phyloP scores from a whole-genome alignment of 2,329 filamentous ascomycete genomes.

The Beauveria pseudobassiana region DNA sequence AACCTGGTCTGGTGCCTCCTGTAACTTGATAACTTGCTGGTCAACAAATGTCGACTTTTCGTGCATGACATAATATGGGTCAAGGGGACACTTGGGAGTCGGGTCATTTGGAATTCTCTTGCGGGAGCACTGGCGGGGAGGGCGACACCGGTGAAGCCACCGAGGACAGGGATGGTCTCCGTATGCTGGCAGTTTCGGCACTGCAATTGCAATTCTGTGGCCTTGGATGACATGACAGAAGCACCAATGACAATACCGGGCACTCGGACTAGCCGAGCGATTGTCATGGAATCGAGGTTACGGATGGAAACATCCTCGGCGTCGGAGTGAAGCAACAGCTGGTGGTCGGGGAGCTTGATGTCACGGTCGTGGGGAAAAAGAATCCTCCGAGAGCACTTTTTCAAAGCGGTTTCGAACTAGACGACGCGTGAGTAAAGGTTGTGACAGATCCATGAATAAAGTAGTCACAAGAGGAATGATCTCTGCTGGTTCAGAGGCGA shows the following conservation, averaged over 20 bases:
- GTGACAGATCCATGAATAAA: no score
- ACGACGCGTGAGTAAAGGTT: conserved; percentile 8
- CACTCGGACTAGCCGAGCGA: conserved; percentile 90
- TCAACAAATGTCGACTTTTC: conserved; percentile 94
- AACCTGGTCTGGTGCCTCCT: conserved; percentile 95
- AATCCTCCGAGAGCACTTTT: conserved; percentile 87
- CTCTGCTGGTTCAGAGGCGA: conserved; percentile 84
- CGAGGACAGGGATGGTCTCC: conserved; percentile 63
- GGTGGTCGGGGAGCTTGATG: conserved; percentile 75
- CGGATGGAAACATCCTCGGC: conserved; percentile 89
- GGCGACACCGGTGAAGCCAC: conserved; percentile 81
- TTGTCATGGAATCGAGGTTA: conserved; percentile 85
- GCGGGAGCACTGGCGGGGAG: conserved; percentile 69
- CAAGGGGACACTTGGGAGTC: conserved; percentile 73
- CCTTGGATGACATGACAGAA: conserved; percentile 93
- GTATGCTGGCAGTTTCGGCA: conserved; percentile 78
- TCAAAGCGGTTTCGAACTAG: conserved; percentile 85
- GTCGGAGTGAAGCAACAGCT: conserved; percentile 88
- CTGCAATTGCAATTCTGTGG: conserved; percentile 76
- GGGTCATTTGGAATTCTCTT: conserved; percentile 56
- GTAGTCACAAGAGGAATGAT: conserved; percentile 75
- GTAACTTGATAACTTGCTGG: conserved; percentile 95
- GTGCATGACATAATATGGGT: conserved; percentile 93
- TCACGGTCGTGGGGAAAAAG: conserved; percentile 70
- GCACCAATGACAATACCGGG: conserved; percentile 97